Evolutionary conservation across 768 basidiomycete species (phyloP).

Genomic region (Lactarius psammicola): DNA sequence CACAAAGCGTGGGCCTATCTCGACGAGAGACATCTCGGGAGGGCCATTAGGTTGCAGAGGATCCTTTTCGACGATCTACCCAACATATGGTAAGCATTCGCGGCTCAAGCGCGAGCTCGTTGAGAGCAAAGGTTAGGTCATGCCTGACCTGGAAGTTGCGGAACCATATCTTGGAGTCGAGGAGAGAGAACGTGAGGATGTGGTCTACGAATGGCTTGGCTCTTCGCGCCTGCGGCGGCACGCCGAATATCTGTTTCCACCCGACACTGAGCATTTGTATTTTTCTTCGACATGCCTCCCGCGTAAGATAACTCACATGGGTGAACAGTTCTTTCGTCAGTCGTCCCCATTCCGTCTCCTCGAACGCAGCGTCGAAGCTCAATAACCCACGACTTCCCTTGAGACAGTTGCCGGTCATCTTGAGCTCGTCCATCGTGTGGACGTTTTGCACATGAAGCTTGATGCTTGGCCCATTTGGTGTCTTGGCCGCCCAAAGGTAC

Average conservation of each 20-base stretch:
- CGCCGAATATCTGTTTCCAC: constrained; percentile 78
- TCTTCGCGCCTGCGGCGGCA: constrained; percentile 85
- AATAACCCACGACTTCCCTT: constrained; percentile 92
- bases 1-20: constrained; percentile 97
- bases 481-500: constrained; percentile 95
- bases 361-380: constrained; percentile 89
- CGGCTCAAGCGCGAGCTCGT: background rate
- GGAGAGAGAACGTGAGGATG: constrained; percentile 91
- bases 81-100: background rate
- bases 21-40: constrained; percentile 83
- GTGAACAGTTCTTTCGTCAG: constrained; percentile 92
- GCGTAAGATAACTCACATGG: constrained; percentile 57
- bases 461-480: constrained; percentile 95
- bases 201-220: constrained; percentile 99
- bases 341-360: constrained; percentile 81
- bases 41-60: constrained; percentile 84
- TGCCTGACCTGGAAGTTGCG: constrained; percentile 87
- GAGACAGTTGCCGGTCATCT: constrained; percentile 98
- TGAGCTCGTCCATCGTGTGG: constrained; percentile 99
- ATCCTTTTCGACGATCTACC: constrained; percentile 90
- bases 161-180: constrained; percentile 98
- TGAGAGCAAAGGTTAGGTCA: background rate
- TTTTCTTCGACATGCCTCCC: background rate
- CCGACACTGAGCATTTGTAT: background rate
- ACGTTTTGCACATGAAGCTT: constrained; percentile 98